phyloP scores from a whole-genome alignment of 345 rosid species.

The Lumnitzera littorea region DNA sequence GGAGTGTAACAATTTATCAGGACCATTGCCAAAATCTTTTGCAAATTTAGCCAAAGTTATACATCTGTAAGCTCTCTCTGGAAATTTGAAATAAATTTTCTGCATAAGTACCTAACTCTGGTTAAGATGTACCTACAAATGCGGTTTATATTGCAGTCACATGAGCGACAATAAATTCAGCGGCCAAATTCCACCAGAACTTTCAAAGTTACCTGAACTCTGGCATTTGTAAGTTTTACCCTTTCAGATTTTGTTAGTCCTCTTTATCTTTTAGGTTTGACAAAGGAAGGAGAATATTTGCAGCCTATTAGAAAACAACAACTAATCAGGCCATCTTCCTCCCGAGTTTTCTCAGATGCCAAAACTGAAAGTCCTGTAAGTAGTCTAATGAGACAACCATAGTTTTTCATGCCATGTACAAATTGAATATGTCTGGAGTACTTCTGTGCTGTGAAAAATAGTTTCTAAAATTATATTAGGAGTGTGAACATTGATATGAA shows the following conservation, averaged over 20 bases:
- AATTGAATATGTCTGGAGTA: no score
- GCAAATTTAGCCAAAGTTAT: constrained; percentile 51
- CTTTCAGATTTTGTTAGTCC: not conserved
- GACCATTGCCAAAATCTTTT: constrained; percentile 74
- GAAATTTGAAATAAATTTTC: constrained; percentile 2
- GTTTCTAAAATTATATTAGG: not conserved
- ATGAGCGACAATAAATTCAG: constrained; percentile 96
- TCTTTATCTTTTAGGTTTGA: not conserved
- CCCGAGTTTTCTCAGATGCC: constrained; percentile 64
- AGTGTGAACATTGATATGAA: not conserved
- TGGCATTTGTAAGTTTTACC: constrained; percentile 73
- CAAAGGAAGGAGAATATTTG: constrained; percentile 12
- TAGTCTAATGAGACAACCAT: constrained; percentile 10
- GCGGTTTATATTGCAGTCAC: constrained; percentile 54
- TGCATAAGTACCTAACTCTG: not conserved
- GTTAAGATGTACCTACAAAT: not conserved
- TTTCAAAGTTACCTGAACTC: constrained; percentile 58
- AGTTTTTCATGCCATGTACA: no score
- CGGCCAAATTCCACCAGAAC: constrained; percentile 82
- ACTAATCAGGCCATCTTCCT: constrained; percentile 79
- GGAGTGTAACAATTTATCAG: constrained; percentile 71
- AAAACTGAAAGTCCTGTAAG: constrained; percentile 66
- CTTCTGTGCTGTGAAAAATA: no score
- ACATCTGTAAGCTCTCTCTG: constrained; percentile 70
- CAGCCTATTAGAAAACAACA: constrained; percentile 95